Conservation (phyloP, 495 filamentous ascomycete species). For the Xylaria castorea region DNA sequence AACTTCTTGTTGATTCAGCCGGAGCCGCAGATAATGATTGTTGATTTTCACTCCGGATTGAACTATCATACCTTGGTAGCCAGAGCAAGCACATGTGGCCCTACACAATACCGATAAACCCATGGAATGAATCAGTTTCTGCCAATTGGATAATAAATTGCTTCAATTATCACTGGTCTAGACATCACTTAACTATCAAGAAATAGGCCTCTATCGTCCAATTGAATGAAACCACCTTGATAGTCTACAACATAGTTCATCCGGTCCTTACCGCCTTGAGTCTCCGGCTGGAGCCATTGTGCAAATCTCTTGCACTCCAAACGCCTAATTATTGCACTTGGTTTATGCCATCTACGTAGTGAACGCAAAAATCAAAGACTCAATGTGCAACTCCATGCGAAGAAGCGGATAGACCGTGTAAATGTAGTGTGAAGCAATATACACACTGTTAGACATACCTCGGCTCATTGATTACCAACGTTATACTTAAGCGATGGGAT, state of each 20-base stretch:
- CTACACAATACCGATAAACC: not conserved
- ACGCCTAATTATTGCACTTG: not conserved
- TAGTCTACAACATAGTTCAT: not conserved
- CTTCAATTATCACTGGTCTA: not conserved
- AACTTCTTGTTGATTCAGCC: not conserved
- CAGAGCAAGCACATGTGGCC: not conserved
- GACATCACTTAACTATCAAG: not conserved
- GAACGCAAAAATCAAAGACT: not conserved
- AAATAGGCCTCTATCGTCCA: not conserved
- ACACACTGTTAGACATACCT: not conserved
- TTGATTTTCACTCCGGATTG: not conserved
- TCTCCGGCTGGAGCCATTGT: not conserved
- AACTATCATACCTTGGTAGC: not conserved
- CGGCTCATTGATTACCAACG: not conserved
- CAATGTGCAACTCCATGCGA: not conserved
- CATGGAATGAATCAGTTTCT: not conserved
- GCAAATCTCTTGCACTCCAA: not conserved
- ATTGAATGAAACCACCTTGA: not conserved
- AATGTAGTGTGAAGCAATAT: not conserved
- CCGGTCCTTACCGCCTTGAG: not conserved
- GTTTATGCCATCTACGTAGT: not conserved
- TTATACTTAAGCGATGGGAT: not conserved
- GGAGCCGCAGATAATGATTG: not conserved
- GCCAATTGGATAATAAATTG: not conserved
- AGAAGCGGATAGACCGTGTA: not conserved